Percentiles rank a stretch among this genome's conserved stretches.
Evolutionary conservation across 441 rosid species (phyloP).

Genomic region (Flueggea neowawraea): DNA sequence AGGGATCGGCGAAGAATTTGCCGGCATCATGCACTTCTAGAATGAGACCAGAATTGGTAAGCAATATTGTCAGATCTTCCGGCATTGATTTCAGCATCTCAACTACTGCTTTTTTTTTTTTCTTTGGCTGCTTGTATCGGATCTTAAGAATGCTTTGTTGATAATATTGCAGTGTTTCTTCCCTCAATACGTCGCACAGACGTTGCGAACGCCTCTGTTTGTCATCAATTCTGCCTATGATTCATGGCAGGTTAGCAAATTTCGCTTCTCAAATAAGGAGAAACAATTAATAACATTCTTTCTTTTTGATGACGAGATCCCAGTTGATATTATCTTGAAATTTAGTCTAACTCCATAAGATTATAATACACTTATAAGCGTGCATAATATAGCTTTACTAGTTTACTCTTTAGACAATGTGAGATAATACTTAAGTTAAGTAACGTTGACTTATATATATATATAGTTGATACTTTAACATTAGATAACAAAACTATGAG

Average conservation of each 20-base stretch:
- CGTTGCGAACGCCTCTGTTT: neutral
- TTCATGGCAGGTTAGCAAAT: slow-evolving; percentile 4
- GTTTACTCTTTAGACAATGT: neutral
- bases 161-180: slow-evolving; percentile 7
- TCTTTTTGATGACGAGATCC: no score
- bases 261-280: neutral
- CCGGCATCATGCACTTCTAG: slow-evolving; percentile 77
- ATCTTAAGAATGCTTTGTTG: neutral
- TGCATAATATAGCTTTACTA: neutral
- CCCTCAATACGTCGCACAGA: slow-evolving; percentile 5
- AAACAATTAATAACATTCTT: neutral
- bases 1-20: slow-evolving; percentile 81
- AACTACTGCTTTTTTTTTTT: neutral
- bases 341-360: no score
- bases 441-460: no score
- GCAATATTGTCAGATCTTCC: neutral
- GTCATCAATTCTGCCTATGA: slow-evolving; percentile 6
- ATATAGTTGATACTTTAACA: neutral
- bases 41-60: slow-evolving; percentile 62
- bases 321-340: no score
- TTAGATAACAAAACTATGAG: no score
- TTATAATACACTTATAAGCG: no score
- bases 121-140: neutral
- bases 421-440: no score
- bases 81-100: neutral